Percentiles rank a stretch among this genome's conserved stretches.
Evolutionary conservation across 805 yeast genomes (phyloP).

Genomic region (Lachancea mirantina): DNA sequence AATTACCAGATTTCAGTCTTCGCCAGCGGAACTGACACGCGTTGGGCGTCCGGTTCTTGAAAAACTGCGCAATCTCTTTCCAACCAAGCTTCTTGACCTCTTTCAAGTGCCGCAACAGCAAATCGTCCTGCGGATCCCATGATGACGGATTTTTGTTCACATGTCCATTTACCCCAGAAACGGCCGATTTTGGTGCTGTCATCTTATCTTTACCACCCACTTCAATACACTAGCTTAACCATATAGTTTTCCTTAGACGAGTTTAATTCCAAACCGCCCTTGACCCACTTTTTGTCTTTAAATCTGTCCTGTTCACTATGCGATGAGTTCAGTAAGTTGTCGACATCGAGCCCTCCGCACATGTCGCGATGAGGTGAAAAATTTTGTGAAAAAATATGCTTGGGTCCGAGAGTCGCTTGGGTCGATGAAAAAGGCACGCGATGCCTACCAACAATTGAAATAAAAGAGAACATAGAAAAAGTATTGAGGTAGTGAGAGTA

Average conservation of each 20-base stretch:
- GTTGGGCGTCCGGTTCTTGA: slow-evolving; percentile 75
- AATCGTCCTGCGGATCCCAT: slow-evolving; percentile 77
- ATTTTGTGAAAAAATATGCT: slow-evolving; percentile 3
- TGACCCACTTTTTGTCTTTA: background rate
- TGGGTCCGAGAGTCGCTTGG: slow-evolving; percentile 3
- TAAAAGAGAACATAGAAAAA: no score
- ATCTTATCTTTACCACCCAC: background rate
- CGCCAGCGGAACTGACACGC: slow-evolving; percentile 91
- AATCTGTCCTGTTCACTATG: slow-evolving; percentile 1
- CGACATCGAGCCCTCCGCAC: slow-evolving; percentile 1
- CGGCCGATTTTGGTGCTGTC: slow-evolving; percentile 1
- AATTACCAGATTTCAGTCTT: slow-evolving; percentile 44
- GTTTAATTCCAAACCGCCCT: background rate
- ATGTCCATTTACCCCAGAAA: no score
- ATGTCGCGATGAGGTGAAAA: slow-evolving; percentile 3
- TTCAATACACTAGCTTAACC: background rate
- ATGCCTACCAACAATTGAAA: no score
- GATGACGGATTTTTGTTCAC: slow-evolving; percentile 44
- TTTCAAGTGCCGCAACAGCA: slow-evolving; percentile 63
- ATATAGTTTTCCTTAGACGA: background rate
- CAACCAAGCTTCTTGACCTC: slow-evolving; percentile 81
- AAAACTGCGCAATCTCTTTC: slow-evolving; percentile 79
- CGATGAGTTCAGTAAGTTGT: slow-evolving; percentile 1
- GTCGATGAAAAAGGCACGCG: background rate
- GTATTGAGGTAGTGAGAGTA: no score